Conservation (phyloP, 208 protist genomes). For the Vickermania spadyakhi region DNA sequence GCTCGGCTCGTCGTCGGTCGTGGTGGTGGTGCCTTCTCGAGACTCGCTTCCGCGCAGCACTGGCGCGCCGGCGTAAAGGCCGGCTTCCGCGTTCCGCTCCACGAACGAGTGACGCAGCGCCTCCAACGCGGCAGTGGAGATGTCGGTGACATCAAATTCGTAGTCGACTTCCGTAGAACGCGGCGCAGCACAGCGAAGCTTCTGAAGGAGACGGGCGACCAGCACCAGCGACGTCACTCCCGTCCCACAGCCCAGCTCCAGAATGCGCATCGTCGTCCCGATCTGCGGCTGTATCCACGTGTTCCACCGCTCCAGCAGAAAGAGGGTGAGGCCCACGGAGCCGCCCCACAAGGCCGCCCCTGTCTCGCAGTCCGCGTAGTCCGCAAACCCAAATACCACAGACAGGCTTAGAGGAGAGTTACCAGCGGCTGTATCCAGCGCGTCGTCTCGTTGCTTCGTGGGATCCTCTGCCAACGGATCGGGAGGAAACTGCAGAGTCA, state of each 20-base stretch:
- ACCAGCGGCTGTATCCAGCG: no score
- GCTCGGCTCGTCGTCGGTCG: background rate
- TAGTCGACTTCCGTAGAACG: background rate
- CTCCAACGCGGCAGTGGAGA: background rate
- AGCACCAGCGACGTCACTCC: constrained; percentile 33
- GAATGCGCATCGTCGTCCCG: constrained; percentile 12
- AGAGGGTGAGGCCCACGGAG: constrained; percentile 39
- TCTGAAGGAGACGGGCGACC: constrained; percentile 5
- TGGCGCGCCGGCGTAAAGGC: background rate
- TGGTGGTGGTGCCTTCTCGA: background rate
- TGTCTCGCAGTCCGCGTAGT: constrained; percentile 41
- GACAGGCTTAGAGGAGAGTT: constrained; percentile 1
- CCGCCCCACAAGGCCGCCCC: constrained; percentile 45
- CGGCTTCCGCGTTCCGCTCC: background rate
- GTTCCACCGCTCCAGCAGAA: constrained; percentile 19
- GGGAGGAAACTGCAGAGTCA: constrained; percentile 9
- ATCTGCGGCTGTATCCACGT: background rate
- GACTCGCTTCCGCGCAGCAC: background rate
- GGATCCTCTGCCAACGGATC: background rate
- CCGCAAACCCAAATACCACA: constrained; percentile 38
- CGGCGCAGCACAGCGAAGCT: background rate
- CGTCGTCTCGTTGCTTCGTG: background rate
- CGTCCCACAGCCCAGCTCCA: constrained; percentile 49
- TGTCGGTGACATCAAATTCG: background rate
- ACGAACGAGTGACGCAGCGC: background rate